Base-by-base conservation (phyloP, 1,139 yeast species). In the Kazachstania sp. region DNA sequence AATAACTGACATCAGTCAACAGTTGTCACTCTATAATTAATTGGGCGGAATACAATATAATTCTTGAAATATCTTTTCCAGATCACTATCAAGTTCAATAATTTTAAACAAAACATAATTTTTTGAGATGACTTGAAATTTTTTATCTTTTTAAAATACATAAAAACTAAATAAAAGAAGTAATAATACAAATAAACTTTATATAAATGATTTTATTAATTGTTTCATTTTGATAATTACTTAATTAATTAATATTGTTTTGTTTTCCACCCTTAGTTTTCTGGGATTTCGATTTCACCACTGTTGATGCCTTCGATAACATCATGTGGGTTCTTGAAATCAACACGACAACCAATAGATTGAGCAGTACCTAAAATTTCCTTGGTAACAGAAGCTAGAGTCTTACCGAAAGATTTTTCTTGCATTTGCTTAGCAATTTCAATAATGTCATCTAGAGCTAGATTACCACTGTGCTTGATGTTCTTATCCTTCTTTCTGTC, bases 401-500 rank as follows among this genome's bases (percentile, higher is more conserved):
- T 86, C 85, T 90, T 92, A 79, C 98, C 97, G 74, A 92, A 88
- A 59, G 97, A 90, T 81, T 92, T 92, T 73, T 84, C 86, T 75
- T 79, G 84, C 97, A 92, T 92, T 72, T 83, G 83, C 79, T 97
- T 92, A 68, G 98, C 98, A 72, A 92, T 86, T 74, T 88, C 95
- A 73, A 79, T 81, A 75, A 92, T 86, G 78, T 92, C 97, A 68
- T 90, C 95, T 70, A 92, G 81, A 68, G 96, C 87, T 71, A 92
- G 83, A 90, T 88, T 92, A 79, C 99, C 99, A 72, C 83, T 83
- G 87, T 92, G 99, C 83, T 90, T 90, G 75, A 94, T 88, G 80
- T 94, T 90, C 94, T 92, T 92, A 74, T 92, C 98, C 95, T 92
- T 92, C 95, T 92, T 92, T 82, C 97, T 85, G 84, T 92, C 99